Conservation (phyloP, 148 eudicot genomes). For the Camellia granthamiana region DNA sequence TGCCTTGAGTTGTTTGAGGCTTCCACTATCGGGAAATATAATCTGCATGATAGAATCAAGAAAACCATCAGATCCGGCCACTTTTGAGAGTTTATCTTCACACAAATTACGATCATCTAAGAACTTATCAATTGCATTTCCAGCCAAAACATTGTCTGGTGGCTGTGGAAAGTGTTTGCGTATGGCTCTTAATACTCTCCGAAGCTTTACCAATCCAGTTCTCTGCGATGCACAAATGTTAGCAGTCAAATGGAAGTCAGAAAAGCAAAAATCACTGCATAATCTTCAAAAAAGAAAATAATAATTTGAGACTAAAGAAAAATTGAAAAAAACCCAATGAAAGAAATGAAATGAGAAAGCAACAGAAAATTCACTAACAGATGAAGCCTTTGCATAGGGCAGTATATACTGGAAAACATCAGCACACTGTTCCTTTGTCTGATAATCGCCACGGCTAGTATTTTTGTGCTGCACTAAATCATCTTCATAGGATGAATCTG, state of each 20-base stretch:
- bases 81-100: conserved; percentile 90
- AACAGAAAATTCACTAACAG: conserved; percentile 52
- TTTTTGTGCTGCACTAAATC: conserved; percentile 80
- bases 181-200: conserved; percentile 91
- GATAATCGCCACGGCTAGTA: conserved; percentile 89
- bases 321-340: neutral
- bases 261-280: conserved; percentile 12
- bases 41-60: conserved; percentile 52
- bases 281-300: neutral
- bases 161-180: conserved; percentile 95
- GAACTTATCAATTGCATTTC: conserved; percentile 82
- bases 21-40: conserved; percentile 54
- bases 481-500: conserved; percentile 81
- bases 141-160: conserved; percentile 67
- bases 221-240: conserved; percentile 44
- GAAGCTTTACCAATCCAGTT: conserved; percentile 81
- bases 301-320: neutral
- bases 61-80: conserved; percentile 76
- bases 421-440: conserved; percentile 98
- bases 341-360: conserved; percentile 2
- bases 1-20: conserved; percentile 44
- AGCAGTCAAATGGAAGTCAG: conserved; percentile 19
- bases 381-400: conserved; percentile 94
- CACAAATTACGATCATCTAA: conserved; percentile 72
- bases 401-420: conserved; percentile 94